Evolutionary conservation across 306 rosid genomes (phyloP), one percentile per base, ranked within the genome.

Genomic region (Castanea crenata): DNA sequence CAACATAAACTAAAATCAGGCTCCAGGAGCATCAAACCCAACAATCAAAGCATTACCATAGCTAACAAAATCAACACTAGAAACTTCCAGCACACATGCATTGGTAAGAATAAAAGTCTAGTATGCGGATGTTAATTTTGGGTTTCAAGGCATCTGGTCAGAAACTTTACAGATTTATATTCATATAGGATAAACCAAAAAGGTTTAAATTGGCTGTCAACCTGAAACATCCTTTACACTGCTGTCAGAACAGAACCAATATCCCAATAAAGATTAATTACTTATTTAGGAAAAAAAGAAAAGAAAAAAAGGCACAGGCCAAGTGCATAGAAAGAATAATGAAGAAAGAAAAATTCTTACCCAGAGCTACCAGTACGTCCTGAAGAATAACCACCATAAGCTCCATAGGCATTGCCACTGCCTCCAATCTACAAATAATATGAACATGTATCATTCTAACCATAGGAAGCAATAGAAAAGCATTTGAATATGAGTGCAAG

Each of bases 321-420:
- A 63, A 61, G 58, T 63, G 67, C 16, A 64, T 23, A 16, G 55
- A 73, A 25, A 13, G 38, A 74, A 51, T 13, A 16, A 23, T 21
- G 74, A 52, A 74, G 63, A 56, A 70, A 71, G 46, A 82, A 54
- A 61, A 79, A 68, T 25, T 71, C 79, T 89, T 91, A 96, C 98
- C 99, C 93, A 78, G 95, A 89, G 81, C 87, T 58, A 75, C 89
- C 86, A 81, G 85, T 69, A 46, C 96, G 91, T 77, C 98, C 94
- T 54, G 88, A 77, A 72, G 99, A 84, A 89, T 87, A 91, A 86
- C 84, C 84, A 77, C 98, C 98, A 88, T 96, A 95, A 79, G 92
- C 93, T 72, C 97, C 97, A 79, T 94, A 95, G 76, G 90, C 90
- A 38, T 91, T 20, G 80, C 96, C 81, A 34, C 86, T 74, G 59